A percentile compares a stretch with the other conserved stretches of the same genome.
Evolutionary conservation across 441 rosid genomes (phyloP).

Genomic region (Adansonia rubrostipa): DNA sequence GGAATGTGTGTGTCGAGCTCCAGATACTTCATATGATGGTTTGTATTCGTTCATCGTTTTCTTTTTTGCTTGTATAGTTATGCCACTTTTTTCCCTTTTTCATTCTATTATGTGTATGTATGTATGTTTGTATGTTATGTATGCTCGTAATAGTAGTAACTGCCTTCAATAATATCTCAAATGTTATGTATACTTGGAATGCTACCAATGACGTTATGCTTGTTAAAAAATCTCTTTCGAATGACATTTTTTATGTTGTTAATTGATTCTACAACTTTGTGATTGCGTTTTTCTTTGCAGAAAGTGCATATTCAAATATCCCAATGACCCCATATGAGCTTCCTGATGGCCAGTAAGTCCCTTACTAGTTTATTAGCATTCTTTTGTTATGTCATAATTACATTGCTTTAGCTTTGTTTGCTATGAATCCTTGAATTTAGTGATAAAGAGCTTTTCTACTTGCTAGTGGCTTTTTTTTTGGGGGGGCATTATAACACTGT

Average conservation of each 20-base stretch:
- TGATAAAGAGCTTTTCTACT: neutral
- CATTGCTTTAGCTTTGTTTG: neutral
- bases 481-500: neutral
- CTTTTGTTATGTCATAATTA: neutral
- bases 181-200: neutral
- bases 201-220: neutral
- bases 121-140: neutral
- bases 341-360: slow-evolving; percentile 99
- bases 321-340: slow-evolving; percentile 99
- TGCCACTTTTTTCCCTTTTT: slow-evolving; percentile 1
- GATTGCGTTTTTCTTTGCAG: slow-evolving; percentile 49
- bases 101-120: neutral
- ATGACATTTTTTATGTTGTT: neutral
- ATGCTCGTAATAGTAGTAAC: neutral
- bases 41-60: slow-evolving; percentile 27
- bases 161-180: slow-evolving; percentile 7
- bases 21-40: slow-evolving; percentile 99
- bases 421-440: neutral
- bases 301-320: slow-evolving; percentile 88
- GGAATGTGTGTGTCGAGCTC: slow-evolving; percentile 96
- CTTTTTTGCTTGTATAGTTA: neutral
- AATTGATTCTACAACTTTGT: slow-evolving; percentile 9
- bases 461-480: neutral
- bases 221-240: neutral
- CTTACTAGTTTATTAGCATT: slow-evolving; percentile 12